phyloP scores from a whole-genome alignment of 2,329 filamentous ascomycete genomes.

The Beauveria rudraprayagi region DNA sequence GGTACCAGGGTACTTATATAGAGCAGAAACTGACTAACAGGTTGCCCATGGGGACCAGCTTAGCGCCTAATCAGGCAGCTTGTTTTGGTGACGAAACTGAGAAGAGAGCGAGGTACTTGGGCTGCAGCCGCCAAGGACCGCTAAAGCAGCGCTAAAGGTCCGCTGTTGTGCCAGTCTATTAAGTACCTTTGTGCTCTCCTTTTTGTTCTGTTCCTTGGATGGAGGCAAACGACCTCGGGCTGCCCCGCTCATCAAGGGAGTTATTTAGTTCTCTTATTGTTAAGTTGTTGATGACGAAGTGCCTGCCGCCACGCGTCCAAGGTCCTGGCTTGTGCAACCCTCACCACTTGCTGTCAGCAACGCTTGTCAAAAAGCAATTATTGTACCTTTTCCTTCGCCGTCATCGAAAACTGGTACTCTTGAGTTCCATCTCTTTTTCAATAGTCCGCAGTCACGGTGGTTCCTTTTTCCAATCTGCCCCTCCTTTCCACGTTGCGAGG shows the following conservation, averaged over 20 bases:
- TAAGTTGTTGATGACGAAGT: constrained; percentile 1
- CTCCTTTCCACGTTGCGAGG: neutral
- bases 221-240: neutral
- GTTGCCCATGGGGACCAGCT: constrained; percentile 11
- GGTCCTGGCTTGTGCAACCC: neutral
- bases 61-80: constrained; percentile 8
- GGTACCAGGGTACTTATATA: neutral
- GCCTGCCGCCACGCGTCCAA: neutral
- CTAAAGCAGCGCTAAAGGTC: neutral
- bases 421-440: neutral
- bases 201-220: neutral
- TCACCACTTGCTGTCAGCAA: neutral
- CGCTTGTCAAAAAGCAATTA: neutral
- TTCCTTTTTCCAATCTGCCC: neutral
- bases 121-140: neutral
- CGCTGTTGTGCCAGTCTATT: neutral
- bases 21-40: neutral
- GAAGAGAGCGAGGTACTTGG: neutral
- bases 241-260: neutral
- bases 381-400: neutral
- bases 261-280: neutral
- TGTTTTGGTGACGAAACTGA: constrained; percentile 8
- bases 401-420: neutral
- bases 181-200: neutral
- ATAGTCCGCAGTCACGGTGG: neutral